Base-by-base conservation (phyloP, 768 basidiomycete genomes). In the Crassisporium funariophilum region DNA sequence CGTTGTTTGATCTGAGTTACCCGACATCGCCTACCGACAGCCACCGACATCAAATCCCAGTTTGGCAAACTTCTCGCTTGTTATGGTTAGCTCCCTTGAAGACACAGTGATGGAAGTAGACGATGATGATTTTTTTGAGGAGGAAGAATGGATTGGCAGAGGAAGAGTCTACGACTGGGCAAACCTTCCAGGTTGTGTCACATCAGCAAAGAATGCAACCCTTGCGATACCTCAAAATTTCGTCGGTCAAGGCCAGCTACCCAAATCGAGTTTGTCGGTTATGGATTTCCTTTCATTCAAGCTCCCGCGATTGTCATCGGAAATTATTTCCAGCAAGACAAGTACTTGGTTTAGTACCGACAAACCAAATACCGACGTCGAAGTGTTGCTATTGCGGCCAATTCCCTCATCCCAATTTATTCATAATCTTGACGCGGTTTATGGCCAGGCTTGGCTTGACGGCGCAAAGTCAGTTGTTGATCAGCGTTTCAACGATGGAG, bases 391-490 rank as follows among this genome's bases (percentile, higher is more conserved):
- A 33, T 35, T 19, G 11, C 47, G 47, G 5, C 33, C 47, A 10
- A 15, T 49, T 2, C 47, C 47, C 5, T 37, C 31, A n/a, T 7
- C 13, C 5, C 7, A 34, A 22, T 41, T 41, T 37, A 19, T 49
- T 19, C 7, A 10, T 8, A 13, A 10, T 5, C 47, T 49, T 16
- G 15, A 35, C 17, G 12, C 16, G n/a, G 41, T 10, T 4, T 43
- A n/a, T 43, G 36, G 36, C 3, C 49, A 50, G 31, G 41, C 35
- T 5, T 50, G 49, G 49, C 23, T 50, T 7, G 29, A 50, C 20
- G 49, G 49, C 2, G 25, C 43, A 9, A 23, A 45, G 9, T 50
- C 49, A 33, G 25, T 50, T n/a, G 20, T 50, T 3, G 49, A 50
- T 25, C 36, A n/a, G 16, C 19, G 36, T 2, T 50, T 39, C 20